phyloP scores from a whole-genome alignment of 2,329 filamentous ascomycete species.

The Hypomyces rosellus region DNA sequence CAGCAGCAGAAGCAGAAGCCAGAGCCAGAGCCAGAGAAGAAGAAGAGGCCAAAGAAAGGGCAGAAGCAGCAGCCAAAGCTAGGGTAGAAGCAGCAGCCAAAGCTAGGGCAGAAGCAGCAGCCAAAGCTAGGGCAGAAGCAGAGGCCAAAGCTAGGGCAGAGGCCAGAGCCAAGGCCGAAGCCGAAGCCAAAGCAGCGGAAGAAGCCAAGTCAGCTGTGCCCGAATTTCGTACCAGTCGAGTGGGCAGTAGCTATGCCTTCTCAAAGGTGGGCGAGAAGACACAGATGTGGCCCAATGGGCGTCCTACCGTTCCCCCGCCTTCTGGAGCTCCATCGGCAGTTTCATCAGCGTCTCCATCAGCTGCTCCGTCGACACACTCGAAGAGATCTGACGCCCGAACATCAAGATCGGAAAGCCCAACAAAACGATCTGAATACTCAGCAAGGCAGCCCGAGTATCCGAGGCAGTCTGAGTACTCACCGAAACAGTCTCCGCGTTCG shows the following conservation, averaged over 20 bases:
- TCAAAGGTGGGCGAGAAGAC: conserved; percentile 62
- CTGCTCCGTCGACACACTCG: conserved; percentile 4
- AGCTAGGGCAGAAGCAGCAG: conserved; percentile 23
- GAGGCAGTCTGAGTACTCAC: neutral
- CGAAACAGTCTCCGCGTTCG: neutral
- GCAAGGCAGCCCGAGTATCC: neutral
- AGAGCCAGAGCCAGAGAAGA: conserved; percentile 32
- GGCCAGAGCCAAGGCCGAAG: neutral
- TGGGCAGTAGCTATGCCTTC: conserved; percentile 53
- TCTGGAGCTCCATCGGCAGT: conserved; percentile 25
- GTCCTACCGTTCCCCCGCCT: conserved; percentile 35
- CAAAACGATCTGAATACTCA: neutral
- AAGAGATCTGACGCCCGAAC: conserved; percentile 14
- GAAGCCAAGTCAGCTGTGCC: conserved; percentile 23
- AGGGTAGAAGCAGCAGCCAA: conserved; percentile 25
- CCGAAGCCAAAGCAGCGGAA: conserved; percentile 23
- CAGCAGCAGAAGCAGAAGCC: conserved; percentile 34
- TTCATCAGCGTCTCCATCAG: conserved; percentile 11
- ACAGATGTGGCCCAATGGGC: conserved; percentile 62
- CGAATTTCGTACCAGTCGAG: conserved; percentile 24
- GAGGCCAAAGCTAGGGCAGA: conserved; percentile 14
- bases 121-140: conserved; percentile 18
- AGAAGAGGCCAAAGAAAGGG: conserved; percentile 39
- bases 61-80: conserved; percentile 25
- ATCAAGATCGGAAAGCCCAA: conserved; percentile 10